Base-by-base conservation (phyloP, 257 asterid species). In the Nicotiana undulata region DNA sequence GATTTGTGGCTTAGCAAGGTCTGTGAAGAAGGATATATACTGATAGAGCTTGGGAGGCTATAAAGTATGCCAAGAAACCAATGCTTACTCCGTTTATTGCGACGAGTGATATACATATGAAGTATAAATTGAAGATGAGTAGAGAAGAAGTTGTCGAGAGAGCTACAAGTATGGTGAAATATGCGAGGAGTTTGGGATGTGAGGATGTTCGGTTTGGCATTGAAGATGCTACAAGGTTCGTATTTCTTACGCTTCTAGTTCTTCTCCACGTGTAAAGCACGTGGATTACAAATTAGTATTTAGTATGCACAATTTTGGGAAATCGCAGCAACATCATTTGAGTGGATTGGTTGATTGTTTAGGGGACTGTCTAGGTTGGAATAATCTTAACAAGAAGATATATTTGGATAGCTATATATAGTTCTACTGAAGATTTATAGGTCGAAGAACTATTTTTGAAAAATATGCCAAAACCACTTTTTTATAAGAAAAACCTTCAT, bases 191-290 rank as follows among this genome's bases (percentile, higher is more conserved):
- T 63, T 86, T 95, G 89, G 99, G 99, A 1, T 93, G 98, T 64
- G 49, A 80, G 6, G 99, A 95, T 67, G 98, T 93, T n/a, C 98
- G 93, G 29, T 95, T 95, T 75, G 92, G 98, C 84, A 97, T 97
- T 0, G 99, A 95, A 88, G 99, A 93, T 82, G 99, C 97, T 52
- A 98, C 97, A 88, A 93, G 99, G 99, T 95, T 81, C 3, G 6
- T 0, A 44, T 81, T 52, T 60, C 28, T 26, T 26, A 26, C 2
- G 28, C 28, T 26, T 1, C 28, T 26, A 26, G 28, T 26, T 26
- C 28, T 26, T 26, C 28, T 26, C 2, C 28, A 26, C 28, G 28
- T 26, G 28, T 2, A 1, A 1, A 1, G 28, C 28, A 26, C 28
- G 28, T 26, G 1, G 28, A 26, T 26, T 26, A 26, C 1, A 1